A percentile compares a stretch with the other conserved stretches of the same genome.
Conservation (phyloP, 805 yeast species). For the Starmerella powellii region DNA sequence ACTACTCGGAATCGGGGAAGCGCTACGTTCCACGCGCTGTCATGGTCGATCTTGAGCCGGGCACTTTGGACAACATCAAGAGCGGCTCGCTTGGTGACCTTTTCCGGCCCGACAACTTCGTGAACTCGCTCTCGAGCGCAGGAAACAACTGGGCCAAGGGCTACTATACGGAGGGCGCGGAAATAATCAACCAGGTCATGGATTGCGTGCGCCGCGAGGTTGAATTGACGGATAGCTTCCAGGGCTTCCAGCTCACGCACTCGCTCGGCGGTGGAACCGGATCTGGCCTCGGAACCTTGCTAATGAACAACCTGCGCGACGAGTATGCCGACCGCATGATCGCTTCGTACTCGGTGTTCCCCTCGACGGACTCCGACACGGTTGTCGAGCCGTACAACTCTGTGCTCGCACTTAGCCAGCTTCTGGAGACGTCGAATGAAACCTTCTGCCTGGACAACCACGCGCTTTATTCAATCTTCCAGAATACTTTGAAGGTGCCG, state of each 20-base stretch:
- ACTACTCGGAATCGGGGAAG: conserved; percentile 76
- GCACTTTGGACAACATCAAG: conserved; percentile 77
- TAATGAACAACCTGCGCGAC: conserved; percentile 75
- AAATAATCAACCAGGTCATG: conserved; percentile 76
- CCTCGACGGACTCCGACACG: conserved; percentile 84
- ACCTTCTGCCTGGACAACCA: conserved; percentile 93
- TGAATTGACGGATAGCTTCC: conserved; percentile 82
- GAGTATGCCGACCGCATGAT: conserved; percentile 93
- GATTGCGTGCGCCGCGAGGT: conserved; percentile 90
- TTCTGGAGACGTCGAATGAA: conserved; percentile 82
- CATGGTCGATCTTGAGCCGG: conserved; percentile 86
- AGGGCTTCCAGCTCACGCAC: conserved; percentile 85
- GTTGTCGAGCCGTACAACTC: conserved; percentile 95
- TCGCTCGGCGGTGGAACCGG: conserved; percentile 90
- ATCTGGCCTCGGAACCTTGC: conserved; percentile 88
- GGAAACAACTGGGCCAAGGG: conserved; percentile 98
- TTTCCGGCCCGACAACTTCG: conserved; percentile 84
- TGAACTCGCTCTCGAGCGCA: conserved; percentile 83
- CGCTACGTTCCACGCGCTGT: conserved; percentile 83
- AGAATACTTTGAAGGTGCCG: conserved; percentile 65
- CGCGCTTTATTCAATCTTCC: conserved; percentile 82
- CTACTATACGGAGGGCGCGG: conserved; percentile 94
- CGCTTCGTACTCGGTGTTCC: conserved; percentile 89
- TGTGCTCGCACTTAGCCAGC: conserved; percentile 77
- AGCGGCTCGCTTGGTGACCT: conserved; percentile 70